These are phyloP conservation scores for Echinosophora koreensis DNA, from an alignment of 306 rosid genomes.

Conservation along the genomic window DNA sequence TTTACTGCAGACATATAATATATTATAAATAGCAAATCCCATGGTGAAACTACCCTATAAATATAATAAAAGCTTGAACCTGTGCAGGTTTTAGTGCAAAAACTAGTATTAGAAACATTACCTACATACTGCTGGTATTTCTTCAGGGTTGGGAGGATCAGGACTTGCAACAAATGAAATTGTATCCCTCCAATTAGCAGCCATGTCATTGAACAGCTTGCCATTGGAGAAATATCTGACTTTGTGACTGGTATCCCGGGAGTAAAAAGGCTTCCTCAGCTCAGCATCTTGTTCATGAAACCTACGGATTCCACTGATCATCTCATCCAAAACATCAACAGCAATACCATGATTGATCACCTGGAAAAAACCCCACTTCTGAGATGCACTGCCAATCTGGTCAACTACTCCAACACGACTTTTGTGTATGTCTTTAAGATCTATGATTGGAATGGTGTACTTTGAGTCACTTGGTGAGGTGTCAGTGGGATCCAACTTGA, in stretches of 20 bases:
- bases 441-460: background rate
- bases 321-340: background rate
- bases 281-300: background rate
- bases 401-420: background rate
- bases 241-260: constrained; percentile 28
- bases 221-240: constrained; percentile 42
- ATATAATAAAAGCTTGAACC: background rate
- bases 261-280: constrained; percentile 1
- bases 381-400: background rate
- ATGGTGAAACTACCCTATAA: background rate
- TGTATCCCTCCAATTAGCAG: background rate
- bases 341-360: background rate
- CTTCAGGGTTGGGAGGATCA: background rate
- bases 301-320: background rate
- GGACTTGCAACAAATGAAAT: background rate
- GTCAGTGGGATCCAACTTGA: too few relatives aligned
- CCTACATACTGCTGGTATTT: background rate
- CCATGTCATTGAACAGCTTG: background rate
- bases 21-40: background rate
- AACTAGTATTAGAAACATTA: background rate
- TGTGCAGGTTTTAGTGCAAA: background rate
- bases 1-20: too few relatives aligned
- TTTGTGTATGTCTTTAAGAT: background rate
- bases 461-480: background rate
- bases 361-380: background rate